A percentile compares a stretch with the other conserved stretches of the same genome.
These are phyloP conservation scores for Boletus vinaceobasis DNA, from an alignment of 768 basidiomycete genomes.

Conservation along the genomic window DNA sequence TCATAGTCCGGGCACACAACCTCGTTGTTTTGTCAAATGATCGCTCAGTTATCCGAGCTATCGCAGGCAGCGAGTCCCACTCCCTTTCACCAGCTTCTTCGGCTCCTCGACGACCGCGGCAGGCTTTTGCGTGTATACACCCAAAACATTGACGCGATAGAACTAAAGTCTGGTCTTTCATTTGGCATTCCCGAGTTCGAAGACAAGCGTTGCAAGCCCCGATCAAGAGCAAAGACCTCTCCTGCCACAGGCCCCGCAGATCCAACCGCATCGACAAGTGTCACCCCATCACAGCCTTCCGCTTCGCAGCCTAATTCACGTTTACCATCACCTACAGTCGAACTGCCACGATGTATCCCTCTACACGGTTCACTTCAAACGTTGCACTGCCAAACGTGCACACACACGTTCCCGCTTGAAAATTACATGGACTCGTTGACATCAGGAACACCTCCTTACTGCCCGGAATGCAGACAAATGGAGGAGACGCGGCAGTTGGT, in stretches of 20 bases:
- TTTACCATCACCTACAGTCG: slow-evolving; percentile 49
- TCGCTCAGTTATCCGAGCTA: slow-evolving; percentile 73
- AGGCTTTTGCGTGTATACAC: slow-evolving; percentile 85
- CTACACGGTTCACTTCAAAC: slow-evolving; percentile 82
- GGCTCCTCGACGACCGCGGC: slow-evolving; percentile 69
- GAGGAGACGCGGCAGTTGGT: slow-evolving; percentile 67
- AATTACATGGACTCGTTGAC: slow-evolving; percentile 58
- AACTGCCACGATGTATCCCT: slow-evolving; percentile 80
- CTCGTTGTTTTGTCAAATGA: slow-evolving; percentile 83
- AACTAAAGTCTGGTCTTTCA: slow-evolving; percentile 79
- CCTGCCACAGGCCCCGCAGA: slow-evolving; percentile 14
- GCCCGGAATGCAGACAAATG: slow-evolving; percentile 73
- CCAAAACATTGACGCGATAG: slow-evolving; percentile 91
- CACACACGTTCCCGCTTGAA: slow-evolving; percentile 62
- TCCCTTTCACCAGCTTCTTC: slow-evolving; percentile 74
- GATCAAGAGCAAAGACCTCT: slow-evolving; percentile 42
- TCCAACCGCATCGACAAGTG: slow-evolving; percentile 7
- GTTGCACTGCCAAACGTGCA: slow-evolving; percentile 81
- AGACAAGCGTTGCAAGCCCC: slow-evolving; percentile 51
- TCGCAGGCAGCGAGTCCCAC: slow-evolving; percentile 75
- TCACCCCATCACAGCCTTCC: slow-evolving; percentile 15
- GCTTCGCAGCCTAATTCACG: slow-evolving; percentile 32
- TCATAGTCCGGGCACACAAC: slow-evolving; percentile 70
- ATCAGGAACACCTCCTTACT: slow-evolving; percentile 63
- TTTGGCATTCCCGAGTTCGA: slow-evolving; percentile 79